phyloP scores from a whole-genome alignment of 805 yeast species.

The Hanseniaspora lachancei region DNA sequence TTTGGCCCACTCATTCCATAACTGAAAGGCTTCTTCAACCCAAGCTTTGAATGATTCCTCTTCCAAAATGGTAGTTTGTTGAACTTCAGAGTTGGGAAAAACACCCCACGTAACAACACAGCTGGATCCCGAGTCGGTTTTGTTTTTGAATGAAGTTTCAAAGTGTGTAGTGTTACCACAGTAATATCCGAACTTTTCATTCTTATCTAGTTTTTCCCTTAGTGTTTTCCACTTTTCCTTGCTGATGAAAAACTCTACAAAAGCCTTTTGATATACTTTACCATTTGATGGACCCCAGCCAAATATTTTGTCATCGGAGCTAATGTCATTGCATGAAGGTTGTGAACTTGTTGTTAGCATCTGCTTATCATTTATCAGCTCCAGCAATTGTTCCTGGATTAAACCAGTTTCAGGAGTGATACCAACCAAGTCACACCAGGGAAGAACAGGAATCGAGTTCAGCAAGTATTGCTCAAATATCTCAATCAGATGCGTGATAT shows the following conservation, averaged over 20 bases:
- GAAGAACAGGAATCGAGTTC: constrained; percentile 62
- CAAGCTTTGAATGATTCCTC: constrained; percentile 88
- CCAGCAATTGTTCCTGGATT: constrained; percentile 81
- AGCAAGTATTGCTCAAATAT: constrained; percentile 63
- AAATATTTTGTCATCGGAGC: constrained; percentile 69
- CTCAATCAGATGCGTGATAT: constrained; percentile 44
- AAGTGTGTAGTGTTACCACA: constrained; percentile 7
- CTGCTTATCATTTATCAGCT: constrained; percentile 51
- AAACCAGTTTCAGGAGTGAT: constrained; percentile 80
- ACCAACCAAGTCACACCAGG: constrained; percentile 76
- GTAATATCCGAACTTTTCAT: constrained; percentile 17
- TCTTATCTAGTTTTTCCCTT: constrained; percentile 37
- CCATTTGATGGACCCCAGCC: constrained; percentile 98
- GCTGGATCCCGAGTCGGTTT: constrained; percentile 49
- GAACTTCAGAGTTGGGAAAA: constrained; percentile 76
- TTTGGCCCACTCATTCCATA: constrained; percentile 86
- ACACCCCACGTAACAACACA: constrained; percentile 97
- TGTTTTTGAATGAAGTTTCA: constrained; percentile 22
- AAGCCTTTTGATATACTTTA: constrained; percentile 79
- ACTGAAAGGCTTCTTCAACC: constrained; percentile 87
- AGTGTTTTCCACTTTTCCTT: constrained; percentile 55
- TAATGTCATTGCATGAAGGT: constrained; percentile 76
- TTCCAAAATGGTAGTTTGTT: constrained; percentile 86
- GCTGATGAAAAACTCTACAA: constrained; percentile 78
- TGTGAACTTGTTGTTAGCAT: constrained; percentile 88